A percentile compares a stretch with the other conserved stretches of the same genome.
These are phyloP conservation scores for Pseudoneurospora amorphoporcata DNA, from an alignment of 495 filamentous ascomycete species.

Conservation along the genomic window DNA sequence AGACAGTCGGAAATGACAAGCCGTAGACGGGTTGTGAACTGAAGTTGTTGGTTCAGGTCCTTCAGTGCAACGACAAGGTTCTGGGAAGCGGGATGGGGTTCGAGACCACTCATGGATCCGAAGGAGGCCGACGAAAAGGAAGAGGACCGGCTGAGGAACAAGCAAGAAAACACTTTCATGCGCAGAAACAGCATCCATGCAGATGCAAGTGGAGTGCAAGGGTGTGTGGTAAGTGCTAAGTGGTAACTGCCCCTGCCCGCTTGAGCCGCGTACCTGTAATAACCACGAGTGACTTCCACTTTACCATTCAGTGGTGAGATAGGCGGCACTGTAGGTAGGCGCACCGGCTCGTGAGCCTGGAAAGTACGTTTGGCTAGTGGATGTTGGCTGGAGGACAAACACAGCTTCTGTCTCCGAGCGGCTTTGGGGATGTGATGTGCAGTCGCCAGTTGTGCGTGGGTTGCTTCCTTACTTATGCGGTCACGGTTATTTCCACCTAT, in stretches of 20 bases:
- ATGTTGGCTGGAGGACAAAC: not conserved
- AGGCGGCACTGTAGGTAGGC: not conserved
- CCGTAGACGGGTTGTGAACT: not conserved
- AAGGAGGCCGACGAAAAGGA: not conserved
- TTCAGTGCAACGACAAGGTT: not conserved
- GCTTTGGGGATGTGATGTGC: not conserved
- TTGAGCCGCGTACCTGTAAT: not conserved
- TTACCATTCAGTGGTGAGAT: not conserved
- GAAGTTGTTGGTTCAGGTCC: not conserved
- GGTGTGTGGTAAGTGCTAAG: not conserved
- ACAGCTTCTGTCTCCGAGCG: not conserved
- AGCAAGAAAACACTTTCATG: not conserved
- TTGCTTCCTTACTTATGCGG: not conserved
- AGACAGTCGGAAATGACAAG: not conserved
- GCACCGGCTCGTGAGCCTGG: not conserved
- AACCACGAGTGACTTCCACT: not conserved
- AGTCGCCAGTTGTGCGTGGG: not conserved
- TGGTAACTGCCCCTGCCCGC: too few species aligned
- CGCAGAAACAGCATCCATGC: not conserved
- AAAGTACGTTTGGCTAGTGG: not conserved
- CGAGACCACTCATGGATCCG: not conserved
- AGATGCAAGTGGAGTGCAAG: not conserved
- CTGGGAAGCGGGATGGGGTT: not conserved
- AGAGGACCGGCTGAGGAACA: not conserved
- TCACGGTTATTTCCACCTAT: not conserved